Conservation (phyloP, 2,329 filamentous ascomycete species). For the Penicillium decumbens region DNA sequence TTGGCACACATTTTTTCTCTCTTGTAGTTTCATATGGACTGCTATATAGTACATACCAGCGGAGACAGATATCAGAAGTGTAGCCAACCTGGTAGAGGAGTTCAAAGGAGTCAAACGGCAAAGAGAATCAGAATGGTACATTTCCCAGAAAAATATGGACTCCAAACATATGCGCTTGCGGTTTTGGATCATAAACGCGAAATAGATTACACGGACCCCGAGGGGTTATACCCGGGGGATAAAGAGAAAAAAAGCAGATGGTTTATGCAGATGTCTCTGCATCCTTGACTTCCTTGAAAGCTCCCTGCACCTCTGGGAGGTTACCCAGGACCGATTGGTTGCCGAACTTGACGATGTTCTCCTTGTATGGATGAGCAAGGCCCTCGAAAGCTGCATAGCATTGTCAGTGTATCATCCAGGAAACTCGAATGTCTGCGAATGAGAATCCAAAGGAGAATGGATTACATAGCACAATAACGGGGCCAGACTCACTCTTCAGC, state of each 20-base stretch:
- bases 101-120: background rate
- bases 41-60: constrained; percentile 23
- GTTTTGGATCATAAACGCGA: constrained; percentile 28
- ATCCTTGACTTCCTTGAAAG: constrained; percentile 34
- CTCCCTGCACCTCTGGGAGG: constrained; percentile 35
- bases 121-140: constrained; percentile 12
- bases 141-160: constrained; percentile 26
- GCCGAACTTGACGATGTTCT: constrained; percentile 73
- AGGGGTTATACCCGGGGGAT: background rate
- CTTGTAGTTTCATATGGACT: constrained; percentile 17
- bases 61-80: background rate
- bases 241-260: constrained; percentile 7
- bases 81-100: background rate
- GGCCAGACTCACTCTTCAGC: constrained; percentile 65
- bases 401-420: background rate
- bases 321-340: constrained; percentile 47
- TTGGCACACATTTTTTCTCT: constrained; percentile 11
- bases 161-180: constrained; percentile 42
- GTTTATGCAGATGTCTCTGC: constrained; percentile 31
- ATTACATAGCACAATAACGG: background rate
- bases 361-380: constrained; percentile 82
- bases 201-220: constrained; percentile 26
- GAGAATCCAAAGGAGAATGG: background rate
- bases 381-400: constrained; percentile 72
- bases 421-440: background rate